Base-by-base conservation (phyloP, 805 yeast genomes). In the Schizosaccharomyces pombe region DNA sequence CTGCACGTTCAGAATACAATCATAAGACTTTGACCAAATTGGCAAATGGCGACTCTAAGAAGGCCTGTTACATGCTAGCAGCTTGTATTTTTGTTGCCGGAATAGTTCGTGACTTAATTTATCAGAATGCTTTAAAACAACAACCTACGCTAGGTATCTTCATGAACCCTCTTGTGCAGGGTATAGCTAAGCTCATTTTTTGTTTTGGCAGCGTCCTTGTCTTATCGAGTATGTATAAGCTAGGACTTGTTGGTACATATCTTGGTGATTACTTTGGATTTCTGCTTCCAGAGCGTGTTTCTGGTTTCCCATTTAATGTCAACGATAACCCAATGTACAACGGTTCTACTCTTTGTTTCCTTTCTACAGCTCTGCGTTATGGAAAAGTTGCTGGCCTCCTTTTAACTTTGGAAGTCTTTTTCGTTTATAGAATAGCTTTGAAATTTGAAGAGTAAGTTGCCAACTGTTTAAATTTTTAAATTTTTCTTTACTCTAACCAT, bases 251-350 rank as follows among this genome's bases (percentile, higher is more conserved):
- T 12, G 98, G 98, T 26, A 91, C 98, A 9, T 91, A 91, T 63
- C 70, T 91, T n/a, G 98, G 98, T 47, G 98, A 91, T 67, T 93
- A 91, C 69, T 91, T 91, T 68, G 97, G 97, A 1, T 87, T 91
- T 62, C 74, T 91, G 61, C 91, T 89, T 91, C 79, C 80, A 58
- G 76, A 83, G 59, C 76, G 94, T 63, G 95, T 91, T 57, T 81
- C 89, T 16, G 79, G 82, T 0, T 91, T 91, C 75, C 98, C 98
- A 14, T 91, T 91, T 75, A 87, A 80, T 62, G 77, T 87, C 56
- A 75, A 80, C 59, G 80, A 85, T 63, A 89, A 91, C 67, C 98
- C 98, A 59, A 91, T 91, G 98, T 91, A 91, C 68, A 81, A 82
- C 63, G 98, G 98, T 14, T 83, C 94, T 8, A 76, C 87, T 24